Evolutionary conservation across 2,329 filamentous ascomycete genomes (phyloP), one percentile per base, ranked within the genome.

Genomic region (Zarea fungicola): DNA sequence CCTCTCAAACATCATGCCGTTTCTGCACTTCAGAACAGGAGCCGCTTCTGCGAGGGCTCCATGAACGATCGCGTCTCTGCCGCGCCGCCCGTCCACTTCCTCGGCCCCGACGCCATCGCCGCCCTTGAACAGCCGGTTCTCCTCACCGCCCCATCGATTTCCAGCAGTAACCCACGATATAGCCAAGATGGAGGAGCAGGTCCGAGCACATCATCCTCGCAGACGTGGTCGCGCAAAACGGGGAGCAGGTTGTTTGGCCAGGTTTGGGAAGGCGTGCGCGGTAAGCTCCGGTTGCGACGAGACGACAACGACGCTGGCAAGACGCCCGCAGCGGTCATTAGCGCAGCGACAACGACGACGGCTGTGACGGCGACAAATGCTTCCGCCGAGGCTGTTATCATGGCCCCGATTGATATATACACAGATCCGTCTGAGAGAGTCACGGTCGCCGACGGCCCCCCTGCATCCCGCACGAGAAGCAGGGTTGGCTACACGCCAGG

Each of bases 1-100:
- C 59, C 60, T 10, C 59, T 62, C 29, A 48, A 52, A 50, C 37
- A 58, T 56, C 51, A 50, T 62, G 56, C 42, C 54, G 56, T 52
- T 62, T 67, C 51, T 62, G 69, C 52, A 67, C 58, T 58, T 26
- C 54, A 52, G 48, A 64, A 57, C 52, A 66, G 65, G 56, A 72
- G 80, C 70, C 63, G 81, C 68, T 73, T 95, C 77, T 60, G 84
- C 31, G 90, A 96, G 68, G 90, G 86, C 34, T 92, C 85, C 60
- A 92, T 96, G 87, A 89, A 84, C 60, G 88, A 95, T 65, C 83
- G 87, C 55, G 74, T 80, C 26, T 91, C 86, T 60, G 77, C 81
- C 51, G 78, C 75, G 51, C 89, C 89, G 23, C 87, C 87, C 0
- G 74, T 78, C 37, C 75, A 81, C 34, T 90, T 87, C 64, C 73